Evolutionary conservation across 2,329 filamentous ascomycete genomes (phyloP).

Genomic region (Colletotrichum horii): DNA sequence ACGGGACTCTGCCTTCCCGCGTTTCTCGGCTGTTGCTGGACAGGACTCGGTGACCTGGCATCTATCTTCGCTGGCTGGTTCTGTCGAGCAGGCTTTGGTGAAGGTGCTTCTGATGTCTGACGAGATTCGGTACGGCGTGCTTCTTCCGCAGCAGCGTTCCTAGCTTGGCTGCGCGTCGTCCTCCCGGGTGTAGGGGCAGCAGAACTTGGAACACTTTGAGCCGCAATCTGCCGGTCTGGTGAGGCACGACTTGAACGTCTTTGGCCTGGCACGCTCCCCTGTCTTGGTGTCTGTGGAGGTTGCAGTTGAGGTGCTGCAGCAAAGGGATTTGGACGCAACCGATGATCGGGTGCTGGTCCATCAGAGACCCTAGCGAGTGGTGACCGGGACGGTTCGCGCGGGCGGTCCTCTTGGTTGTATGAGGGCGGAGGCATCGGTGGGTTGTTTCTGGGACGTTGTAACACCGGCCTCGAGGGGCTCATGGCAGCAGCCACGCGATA

Average conservation of each 20-base stretch:
- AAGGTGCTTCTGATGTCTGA: neutral
- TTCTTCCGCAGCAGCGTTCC: neutral
- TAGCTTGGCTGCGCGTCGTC: neutral
- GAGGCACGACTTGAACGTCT: neutral
- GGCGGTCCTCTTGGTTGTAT: neutral
- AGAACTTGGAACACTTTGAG: neutral
- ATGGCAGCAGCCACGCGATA: neutral
- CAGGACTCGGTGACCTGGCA: neutral
- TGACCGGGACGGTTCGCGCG: neutral
- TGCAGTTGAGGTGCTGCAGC: neutral
- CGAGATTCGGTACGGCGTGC: neutral
- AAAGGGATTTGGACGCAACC: neutral
- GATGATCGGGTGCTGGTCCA: neutral
- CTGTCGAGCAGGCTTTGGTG: neutral
- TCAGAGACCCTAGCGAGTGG: slow-evolving; percentile 1
- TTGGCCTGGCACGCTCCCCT: neutral
- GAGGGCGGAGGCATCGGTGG: neutral
- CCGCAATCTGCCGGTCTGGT: neutral
- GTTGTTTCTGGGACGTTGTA: neutral
- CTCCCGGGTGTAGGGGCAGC: neutral
- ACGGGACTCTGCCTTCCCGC: neutral
- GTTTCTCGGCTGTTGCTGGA: neutral
- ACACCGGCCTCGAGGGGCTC: neutral
- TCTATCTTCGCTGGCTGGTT: neutral
- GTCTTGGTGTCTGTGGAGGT: neutral